Base-by-base conservation (phyloP, 2,329 filamentous ascomycete genomes). In the Pestalotiopsis sp. region DNA sequence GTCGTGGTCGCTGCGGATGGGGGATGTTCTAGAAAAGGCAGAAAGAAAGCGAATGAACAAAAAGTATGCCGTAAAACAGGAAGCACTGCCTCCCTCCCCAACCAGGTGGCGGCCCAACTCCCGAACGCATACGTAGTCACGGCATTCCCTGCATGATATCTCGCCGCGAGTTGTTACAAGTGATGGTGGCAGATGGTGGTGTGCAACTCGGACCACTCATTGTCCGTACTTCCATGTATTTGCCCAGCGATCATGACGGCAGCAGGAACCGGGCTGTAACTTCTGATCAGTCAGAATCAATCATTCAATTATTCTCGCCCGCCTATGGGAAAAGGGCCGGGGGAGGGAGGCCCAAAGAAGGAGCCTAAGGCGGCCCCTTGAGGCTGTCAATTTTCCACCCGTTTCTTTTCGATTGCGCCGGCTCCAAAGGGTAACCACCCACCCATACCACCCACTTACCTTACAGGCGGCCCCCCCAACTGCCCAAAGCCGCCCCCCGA, bases 351-450 rank as follows among this genome's bases (percentile, higher is more conserved):
- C 45, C 45, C 45, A 59, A 59, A 59, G 57, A 27, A 36, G 23
- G 27, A 59, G 57, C 12, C 57, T 36, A 27, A 59, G 27, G 27
- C 57, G 27, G 57, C 13, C 59, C 59, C 59, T 38, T n/a, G 59
- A 20, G 59, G 59, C 31, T 62, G 59, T 36, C 59, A 62, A 62
- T 62, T 20, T 38, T 62, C 59, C 36, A 62, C 31, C 59, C 59
- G 31, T 62, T 62, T 62, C 59, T 62, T 62, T 62, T 62, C 59
- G 27, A 62, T 17, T 36, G 59, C 59, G 20, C 25, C 59, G 59
- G 59, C 38, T 61, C 58, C 17, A 61, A 61, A 52, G 45, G n/a
- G 45, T n/a, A 52, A 17, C 41, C 17, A 45, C 41, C 41, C 41
- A 45, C 41, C 41, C 14, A 45, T 6, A 7, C 27, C 27, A 31